Evolutionary conservation across 352 stramenopile species (phyloP).

Genomic region (Thalassiosira livingstoniorum): DNA sequence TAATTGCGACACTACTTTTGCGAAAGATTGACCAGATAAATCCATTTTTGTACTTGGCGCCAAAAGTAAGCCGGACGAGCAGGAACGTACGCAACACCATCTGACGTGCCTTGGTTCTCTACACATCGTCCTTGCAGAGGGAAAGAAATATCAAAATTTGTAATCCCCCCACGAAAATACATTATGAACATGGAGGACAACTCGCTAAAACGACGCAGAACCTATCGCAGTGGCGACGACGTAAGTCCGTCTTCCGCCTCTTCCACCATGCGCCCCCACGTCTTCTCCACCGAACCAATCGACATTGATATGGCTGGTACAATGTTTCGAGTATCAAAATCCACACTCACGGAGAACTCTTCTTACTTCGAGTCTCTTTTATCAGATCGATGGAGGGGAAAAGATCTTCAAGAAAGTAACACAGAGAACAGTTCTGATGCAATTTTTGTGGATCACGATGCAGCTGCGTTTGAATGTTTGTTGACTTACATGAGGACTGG

Average conservation of each 20-base stretch:
- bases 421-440: neutral
- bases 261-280: neutral
- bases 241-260: neutral
- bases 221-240: neutral
- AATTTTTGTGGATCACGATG: conserved; percentile 30
- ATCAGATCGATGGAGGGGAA: conserved; percentile 19
- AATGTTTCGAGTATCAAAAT: conserved; percentile 22
- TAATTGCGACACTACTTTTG: too few species aligned
- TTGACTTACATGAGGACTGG: conserved; percentile 31
- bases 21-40: too few species aligned
- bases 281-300: neutral
- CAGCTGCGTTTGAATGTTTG: conserved; percentile 27
- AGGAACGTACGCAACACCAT: too few species aligned
- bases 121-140: too few species aligned
- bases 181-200: neutral
- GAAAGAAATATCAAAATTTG: too few species aligned
- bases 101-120: too few species aligned
- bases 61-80: too few species aligned
- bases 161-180: too few species aligned
- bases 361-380: conserved; percentile 29
- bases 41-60: too few species aligned
- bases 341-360: conserved; percentile 16
- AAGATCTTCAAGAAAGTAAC: neutral
- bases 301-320: conserved; percentile 22
- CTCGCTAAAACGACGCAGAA: neutral